Conservation (phyloP, 352 stramenopile genomes). For the Phytophthora cactorum region DNA sequence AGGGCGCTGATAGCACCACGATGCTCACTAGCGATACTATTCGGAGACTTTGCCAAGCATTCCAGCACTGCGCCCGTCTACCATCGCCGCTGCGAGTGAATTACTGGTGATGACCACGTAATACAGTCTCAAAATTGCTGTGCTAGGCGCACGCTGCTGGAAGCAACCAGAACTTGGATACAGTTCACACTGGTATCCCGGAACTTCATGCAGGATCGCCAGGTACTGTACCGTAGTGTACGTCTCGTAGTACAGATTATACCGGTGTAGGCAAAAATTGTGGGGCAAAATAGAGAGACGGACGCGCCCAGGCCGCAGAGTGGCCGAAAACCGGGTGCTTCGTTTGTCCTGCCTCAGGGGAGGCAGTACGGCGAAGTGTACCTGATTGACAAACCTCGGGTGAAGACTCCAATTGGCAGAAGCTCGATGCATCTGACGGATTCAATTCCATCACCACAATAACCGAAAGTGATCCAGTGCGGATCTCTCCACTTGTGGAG, state of each 20-base stretch:
- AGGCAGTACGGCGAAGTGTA: not conserved
- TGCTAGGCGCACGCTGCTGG: too few relatives aligned
- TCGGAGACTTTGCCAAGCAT: slow-evolving; percentile 27
- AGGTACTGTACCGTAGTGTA: too few relatives aligned
- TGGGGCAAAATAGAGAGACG: not conserved
- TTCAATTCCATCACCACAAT: too few relatives aligned
- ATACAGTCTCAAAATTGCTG: too few relatives aligned
- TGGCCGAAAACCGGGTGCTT: not conserved
- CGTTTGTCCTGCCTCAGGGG: not conserved
- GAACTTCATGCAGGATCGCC: too few relatives aligned
- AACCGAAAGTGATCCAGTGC: too few relatives aligned
- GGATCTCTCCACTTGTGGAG: too few relatives aligned
- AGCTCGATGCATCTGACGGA: not conserved
- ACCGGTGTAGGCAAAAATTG: too few relatives aligned
- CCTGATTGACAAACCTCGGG: not conserved
- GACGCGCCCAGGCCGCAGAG: not conserved
- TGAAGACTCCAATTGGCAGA: not conserved
- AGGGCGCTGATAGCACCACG: slow-evolving; percentile 27
- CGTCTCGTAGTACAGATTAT: too few relatives aligned
- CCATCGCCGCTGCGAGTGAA: not conserved
- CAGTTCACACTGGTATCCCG: too few relatives aligned
- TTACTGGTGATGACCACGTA: too few relatives aligned
- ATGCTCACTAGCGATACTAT: slow-evolving; percentile 22
- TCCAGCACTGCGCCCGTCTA: slow-evolving; percentile 13
- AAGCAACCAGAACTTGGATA: too few relatives aligned